Conservation (phyloP, 2,329 filamentous ascomycete genomes). For the Fusarium abutilonis region DNA sequence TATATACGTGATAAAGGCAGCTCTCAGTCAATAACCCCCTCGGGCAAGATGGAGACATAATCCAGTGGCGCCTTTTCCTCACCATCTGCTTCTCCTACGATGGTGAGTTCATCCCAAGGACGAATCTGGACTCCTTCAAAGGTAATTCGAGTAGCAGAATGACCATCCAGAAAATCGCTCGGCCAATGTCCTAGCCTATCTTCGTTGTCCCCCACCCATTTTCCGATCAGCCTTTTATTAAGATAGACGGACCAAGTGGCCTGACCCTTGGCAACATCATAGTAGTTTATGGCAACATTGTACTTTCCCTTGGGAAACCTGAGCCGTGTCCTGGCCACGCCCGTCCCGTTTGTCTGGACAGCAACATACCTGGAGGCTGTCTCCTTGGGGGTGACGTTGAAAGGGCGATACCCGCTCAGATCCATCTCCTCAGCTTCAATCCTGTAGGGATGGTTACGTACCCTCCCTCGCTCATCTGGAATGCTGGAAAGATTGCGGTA, state of each 20-base stretch:
- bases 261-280: constrained; percentile 67
- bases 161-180: constrained; percentile 69
- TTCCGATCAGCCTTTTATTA: constrained; percentile 62
- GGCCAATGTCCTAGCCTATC: constrained; percentile 67
- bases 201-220: constrained; percentile 70
- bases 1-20: no score
- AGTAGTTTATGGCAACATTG: constrained; percentile 73
- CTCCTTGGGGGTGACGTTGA: constrained; percentile 66
- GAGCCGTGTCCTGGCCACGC: constrained; percentile 14
- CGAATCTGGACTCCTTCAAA: constrained; percentile 61
- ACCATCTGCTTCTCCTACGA: constrained; percentile 68
- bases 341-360: constrained; percentile 14
- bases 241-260: constrained; percentile 66
- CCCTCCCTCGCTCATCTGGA: constrained; percentile 63
- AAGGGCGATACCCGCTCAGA: constrained; percentile 65
- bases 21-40: constrained; percentile 22
- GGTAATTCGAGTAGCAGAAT: constrained; percentile 70
- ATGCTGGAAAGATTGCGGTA: constrained; percentile 68
- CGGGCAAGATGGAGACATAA: constrained; percentile 70
- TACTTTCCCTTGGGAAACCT: constrained; percentile 58
- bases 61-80: constrained; percentile 72
- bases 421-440: constrained; percentile 75
- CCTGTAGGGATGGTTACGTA: constrained; percentile 70
- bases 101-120: constrained; percentile 62
- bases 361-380: constrained; percentile 58